Base-by-base conservation (phyloP, 257 asterid species). In the Plantago ovata region DNA sequence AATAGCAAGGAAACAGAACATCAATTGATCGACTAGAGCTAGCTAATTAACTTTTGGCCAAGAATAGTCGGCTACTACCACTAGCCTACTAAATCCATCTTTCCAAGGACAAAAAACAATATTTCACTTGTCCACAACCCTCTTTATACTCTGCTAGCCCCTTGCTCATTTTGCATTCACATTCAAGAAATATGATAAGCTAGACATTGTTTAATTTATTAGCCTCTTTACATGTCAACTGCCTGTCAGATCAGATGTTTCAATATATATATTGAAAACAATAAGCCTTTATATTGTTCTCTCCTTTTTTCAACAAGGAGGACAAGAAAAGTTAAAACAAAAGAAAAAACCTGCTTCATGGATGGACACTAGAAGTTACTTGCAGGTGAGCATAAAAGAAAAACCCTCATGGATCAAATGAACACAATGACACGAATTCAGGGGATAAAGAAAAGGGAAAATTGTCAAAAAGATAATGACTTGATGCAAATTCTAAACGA, bases 141-240 rank as follows among this genome's bases (percentile, higher is more conserved):
- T n/a, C n/a, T n/a, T n/a, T n/a, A n/a, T n/a, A n/a, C n/a, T n/a
- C n/a, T n/a, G n/a, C n/a, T n/a, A n/a, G n/a, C n/a, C n/a, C n/a
- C n/a, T n/a, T n/a, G n/a, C n/a, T n/a, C n/a, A n/a, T n/a, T n/a
- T n/a, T n/a, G n/a, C n/a, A n/a, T n/a, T n/a, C n/a, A n/a, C n/a
- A n/a, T 28, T 16, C 11, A n/a, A 46, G 9, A 46, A 46, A 15
- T 49, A 20, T 19, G 54, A 47, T 19, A n/a, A 47, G n/a, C 5
- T 24, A 47, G 32, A 20, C 54, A 49, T 20, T 50, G 22, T n/a
- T n/a, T n/a, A n/a, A n/a, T 22, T 20, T 20, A 28, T 22, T 50
- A 50, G 13, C 38, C 56, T 50, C 38, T 48, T 48, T 45, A 12
- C 56, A 49, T 12, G 55, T 49, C 54, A 22, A 49, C 38, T 50